A percentile compares a stretch with the other conserved stretches of the same genome.
These are phyloP conservation scores for Polytolypa hystricis DNA, from an alignment of 2,329 filamentous ascomycete species.

Conservation along the genomic window DNA sequence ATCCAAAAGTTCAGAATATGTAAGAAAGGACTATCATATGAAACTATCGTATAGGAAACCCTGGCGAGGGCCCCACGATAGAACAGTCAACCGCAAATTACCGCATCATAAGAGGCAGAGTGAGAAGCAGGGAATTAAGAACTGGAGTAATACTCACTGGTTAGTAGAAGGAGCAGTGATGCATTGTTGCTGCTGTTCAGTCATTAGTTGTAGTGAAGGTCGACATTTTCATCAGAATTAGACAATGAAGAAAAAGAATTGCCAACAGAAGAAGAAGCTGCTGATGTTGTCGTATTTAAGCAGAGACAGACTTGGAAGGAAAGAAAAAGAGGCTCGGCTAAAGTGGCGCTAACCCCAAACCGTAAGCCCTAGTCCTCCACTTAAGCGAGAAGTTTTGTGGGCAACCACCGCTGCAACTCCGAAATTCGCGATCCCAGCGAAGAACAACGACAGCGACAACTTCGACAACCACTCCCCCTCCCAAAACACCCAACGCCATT, in stretches of 20 bases:
- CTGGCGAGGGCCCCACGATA: constrained; percentile 83
- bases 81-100: constrained; percentile 98
- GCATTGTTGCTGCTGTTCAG: not conserved
- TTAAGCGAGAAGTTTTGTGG: constrained; percentile 16
- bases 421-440: constrained; percentile 14
- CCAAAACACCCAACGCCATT: constrained; percentile 9
- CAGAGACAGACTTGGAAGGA: too few relatives aligned
- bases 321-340: constrained; percentile 3
- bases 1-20: constrained; percentile 79
- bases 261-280: constrained; percentile 5
- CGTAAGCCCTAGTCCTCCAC: constrained; percentile 10
- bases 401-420: constrained; percentile 7
- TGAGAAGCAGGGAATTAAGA: constrained; percentile 11
- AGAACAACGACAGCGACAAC: constrained; percentile 12
- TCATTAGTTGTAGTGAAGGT: not conserved
- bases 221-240: not conserved
- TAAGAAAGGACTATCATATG: constrained; percentile 93
- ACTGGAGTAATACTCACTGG: constrained; percentile 13
- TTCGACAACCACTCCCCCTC: constrained; percentile 14
- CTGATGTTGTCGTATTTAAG: constrained; percentile 4
- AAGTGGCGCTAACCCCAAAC: constrained; percentile 11
- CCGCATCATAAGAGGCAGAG: constrained; percentile 58
- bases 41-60: constrained; percentile 64
- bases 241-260: constrained; percentile 4
- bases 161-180: constrained; percentile 14